Percentiles rank a stretch among this genome's conserved stretches.
These are phyloP conservation scores for Boletus vermiculosoides DNA, from an alignment of 768 basidiomycete species.

Conservation along the genomic window DNA sequence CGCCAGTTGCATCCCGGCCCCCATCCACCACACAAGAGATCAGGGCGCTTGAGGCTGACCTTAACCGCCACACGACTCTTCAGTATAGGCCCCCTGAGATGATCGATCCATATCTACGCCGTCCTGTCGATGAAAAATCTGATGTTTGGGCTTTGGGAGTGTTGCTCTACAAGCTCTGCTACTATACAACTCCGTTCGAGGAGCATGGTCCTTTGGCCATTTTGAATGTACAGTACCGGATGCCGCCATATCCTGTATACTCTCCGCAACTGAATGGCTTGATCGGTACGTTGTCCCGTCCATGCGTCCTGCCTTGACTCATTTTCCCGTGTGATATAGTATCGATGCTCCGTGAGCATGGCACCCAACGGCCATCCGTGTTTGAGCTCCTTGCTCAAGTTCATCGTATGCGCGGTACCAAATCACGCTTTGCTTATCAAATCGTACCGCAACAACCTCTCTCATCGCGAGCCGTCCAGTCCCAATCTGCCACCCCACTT, in stretches of 20 bases:
- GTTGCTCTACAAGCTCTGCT: conserved; percentile 95
- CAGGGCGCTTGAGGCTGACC: conserved; percentile 81
- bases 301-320: conserved; percentile 6
- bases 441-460: conserved; percentile 49
- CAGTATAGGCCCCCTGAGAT: conserved; percentile 99
- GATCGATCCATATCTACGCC: conserved; percentile 84
- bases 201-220: conserved; percentile 97
- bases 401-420: conserved; percentile 85
- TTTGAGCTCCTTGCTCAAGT: conserved; percentile 84
- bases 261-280: conserved; percentile 78
- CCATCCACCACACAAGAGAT: conserved; percentile 83
- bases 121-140: conserved; percentile 89
- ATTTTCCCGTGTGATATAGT: conserved; percentile 42
- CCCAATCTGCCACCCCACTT: conserved; percentile 29
- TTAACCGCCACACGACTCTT: conserved; percentile 92
- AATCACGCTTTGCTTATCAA: conserved; percentile 71
- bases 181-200: conserved; percentile 99
- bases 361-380: conserved; percentile 78
- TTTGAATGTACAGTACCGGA: conserved; percentile 92
- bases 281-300: conserved; percentile 58
- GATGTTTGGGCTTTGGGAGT: conserved; percentile 99
- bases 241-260: conserved; percentile 86
- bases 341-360: conserved; percentile 92
- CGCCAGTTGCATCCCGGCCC: conserved; percentile 63
- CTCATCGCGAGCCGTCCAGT: conserved; percentile 40